Evolutionary conservation across 306 rosid genomes (phyloP), one percentile per base, ranked within the genome.

Genomic region (Cicer arietinum): DNA sequence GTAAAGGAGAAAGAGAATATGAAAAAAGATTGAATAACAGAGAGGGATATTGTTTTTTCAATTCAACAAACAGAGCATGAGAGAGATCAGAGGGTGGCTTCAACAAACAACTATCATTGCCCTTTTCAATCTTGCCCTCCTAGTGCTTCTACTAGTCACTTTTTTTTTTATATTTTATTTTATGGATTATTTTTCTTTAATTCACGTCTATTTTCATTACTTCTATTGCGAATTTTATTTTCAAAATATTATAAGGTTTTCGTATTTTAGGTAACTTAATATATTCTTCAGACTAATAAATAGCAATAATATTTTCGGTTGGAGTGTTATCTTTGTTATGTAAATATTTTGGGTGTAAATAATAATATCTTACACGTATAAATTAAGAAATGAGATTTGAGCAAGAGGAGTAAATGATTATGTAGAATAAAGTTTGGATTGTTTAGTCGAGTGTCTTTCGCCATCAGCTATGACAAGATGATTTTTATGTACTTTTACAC

Each of bases 91-190:
- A 35, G 67, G 68, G 0, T 30, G 35, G 62, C 17, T 85, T 82
- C 90, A 73, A 66, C 83, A 54, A 78, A 65, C 75, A 74, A 62
- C 77, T 9, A 76, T 73, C 73, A 74, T 82, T 56, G 53, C 76
- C 71, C 76, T 80, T 87, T 84, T 77, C 86, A 80, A 84, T 57
- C 30, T 72, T 83, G 77, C 81, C 81, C 16, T 56, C 2, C 72
- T 53, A 68, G 56, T 42, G 41, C 77, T 66, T 30, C 77, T 66
- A 22, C 78, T 66, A 48, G 48, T 81, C 83, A 68, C 70, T 40
- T 12, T 40, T 30, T 22, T 1, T 3, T 3, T 25, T 25, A 2
- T 30, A 30, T 30, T 30, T 0, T 30, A 0, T 22, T 22, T 22
- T 22, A 22, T 22, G 0, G 1, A 22, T 22, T 22, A 22, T 30